Conservation (phyloP, 75 land plant genomes). For the Picea glauca region DNA sequence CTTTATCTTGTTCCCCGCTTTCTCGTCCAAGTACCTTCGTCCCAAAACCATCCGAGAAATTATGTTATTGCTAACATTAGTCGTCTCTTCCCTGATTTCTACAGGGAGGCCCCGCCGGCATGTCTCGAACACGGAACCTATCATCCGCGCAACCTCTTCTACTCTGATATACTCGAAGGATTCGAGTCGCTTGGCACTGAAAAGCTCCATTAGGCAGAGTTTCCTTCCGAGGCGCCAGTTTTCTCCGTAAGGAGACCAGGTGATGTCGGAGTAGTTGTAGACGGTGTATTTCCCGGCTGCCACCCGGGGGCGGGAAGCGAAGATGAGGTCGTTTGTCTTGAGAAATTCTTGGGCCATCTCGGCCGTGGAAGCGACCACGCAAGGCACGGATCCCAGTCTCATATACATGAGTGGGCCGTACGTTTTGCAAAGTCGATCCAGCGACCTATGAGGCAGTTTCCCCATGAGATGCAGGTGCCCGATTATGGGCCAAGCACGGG, state of each 20-base stretch:
- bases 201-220: conserved; percentile 38
- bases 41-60: not conserved
- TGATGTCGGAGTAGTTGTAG: conserved; percentile 22
- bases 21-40: not conserved
- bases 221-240: conserved; percentile 38
- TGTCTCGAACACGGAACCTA: not conserved
- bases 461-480: not conserved
- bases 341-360: conserved; percentile 30
- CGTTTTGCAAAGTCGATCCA: not conserved
- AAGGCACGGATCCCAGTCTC: conserved; percentile 1
- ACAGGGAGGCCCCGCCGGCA: not conserved
- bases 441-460: not conserved
- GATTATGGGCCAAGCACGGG: conserved; percentile 2
- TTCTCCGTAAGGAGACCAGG: conserved; percentile 27
- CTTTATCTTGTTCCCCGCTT: not conserved
- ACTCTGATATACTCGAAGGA: not conserved
- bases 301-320: conserved; percentile 14
- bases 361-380: conserved; percentile 24
- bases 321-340: conserved; percentile 23
- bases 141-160: not conserved
- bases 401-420: conserved; percentile 1
- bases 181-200: conserved; percentile 26
- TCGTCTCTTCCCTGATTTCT: not conserved
- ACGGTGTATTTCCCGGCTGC: conserved; percentile 4
- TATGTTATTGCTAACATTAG: not conserved